Evolutionary conservation across 208 protist species (phyloP).

Genomic region (Angomonas ambiguus): DNA sequence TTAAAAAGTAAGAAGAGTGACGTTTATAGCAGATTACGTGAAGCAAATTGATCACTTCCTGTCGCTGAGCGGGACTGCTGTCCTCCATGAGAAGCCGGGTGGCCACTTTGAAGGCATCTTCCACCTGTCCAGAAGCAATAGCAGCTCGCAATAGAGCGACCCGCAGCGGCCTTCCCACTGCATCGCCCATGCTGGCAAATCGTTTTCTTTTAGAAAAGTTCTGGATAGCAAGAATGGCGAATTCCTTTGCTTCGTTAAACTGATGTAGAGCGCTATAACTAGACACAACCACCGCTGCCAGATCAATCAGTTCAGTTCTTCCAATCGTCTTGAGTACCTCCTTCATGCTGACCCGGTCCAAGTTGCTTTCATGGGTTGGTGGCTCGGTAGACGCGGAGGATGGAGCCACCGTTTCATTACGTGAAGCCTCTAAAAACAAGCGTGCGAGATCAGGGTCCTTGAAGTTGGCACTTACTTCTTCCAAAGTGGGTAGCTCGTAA

Average conservation of each 20-base stretch:
- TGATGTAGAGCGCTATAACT: slow-evolving; percentile 80
- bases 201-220: slow-evolving; percentile 37
- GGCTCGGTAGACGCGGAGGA: neutral
- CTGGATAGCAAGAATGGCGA: slow-evolving; percentile 68
- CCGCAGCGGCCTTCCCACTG: slow-evolving; percentile 66
- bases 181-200: slow-evolving; percentile 42
- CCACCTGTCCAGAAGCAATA: slow-evolving; percentile 62
- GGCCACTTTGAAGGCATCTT: slow-evolving; percentile 79
- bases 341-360: slow-evolving; percentile 57
- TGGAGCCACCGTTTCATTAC: slow-evolving; percentile 18
- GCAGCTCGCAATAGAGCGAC: slow-evolving; percentile 72
- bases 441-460: slow-evolving; percentile 68
- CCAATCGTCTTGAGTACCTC: slow-evolving; percentile 68
- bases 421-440: slow-evolving; percentile 78
- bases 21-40: slow-evolving; percentile 70
- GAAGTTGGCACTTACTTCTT: slow-evolving; percentile 80
- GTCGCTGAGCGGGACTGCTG: slow-evolving; percentile 45
- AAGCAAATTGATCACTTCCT: slow-evolving; percentile 67
- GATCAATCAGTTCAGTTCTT: slow-evolving; percentile 47
- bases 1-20: slow-evolving; percentile 41
- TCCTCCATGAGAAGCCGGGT: slow-evolving; percentile 74
- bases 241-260: slow-evolving; percentile 87
- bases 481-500: slow-evolving; percentile 66
- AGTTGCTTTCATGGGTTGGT: neutral
- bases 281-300: slow-evolving; percentile 72